A percentile compares a stretch with the other conserved stretches of the same genome.
These are phyloP conservation scores for Argentina anserina DNA, from an alignment of 306 rosid species.

Conservation along the genomic window DNA sequence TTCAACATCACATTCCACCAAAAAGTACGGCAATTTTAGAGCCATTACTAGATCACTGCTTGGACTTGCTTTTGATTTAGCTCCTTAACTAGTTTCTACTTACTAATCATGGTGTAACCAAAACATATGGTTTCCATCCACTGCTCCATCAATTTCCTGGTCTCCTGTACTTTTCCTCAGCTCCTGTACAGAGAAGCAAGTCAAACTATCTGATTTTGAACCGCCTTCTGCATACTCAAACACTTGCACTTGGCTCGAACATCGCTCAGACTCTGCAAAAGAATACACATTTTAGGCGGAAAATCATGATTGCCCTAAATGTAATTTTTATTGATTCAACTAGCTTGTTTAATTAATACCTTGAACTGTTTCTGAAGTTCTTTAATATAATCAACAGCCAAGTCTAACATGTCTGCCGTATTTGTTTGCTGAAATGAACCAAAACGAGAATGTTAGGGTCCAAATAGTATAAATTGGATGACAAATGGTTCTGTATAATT, in stretches of 20 bases:
- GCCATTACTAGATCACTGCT: neutral
- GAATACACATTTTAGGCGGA: neutral
- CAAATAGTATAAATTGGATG: neutral
- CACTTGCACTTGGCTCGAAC: conserved; percentile 78
- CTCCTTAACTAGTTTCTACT: conserved; percentile 26
- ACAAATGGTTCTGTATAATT: neutral
- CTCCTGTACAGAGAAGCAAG: conserved; percentile 25
- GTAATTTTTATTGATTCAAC: neutral
- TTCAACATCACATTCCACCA: conserved; percentile 18
- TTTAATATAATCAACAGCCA: conserved; percentile 86
- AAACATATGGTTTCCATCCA: conserved; percentile 23
- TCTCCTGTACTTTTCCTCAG: conserved; percentile 20
- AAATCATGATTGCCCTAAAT: neutral
- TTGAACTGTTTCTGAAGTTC: conserved; percentile 88
- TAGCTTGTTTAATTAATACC: conserved; percentile 40
- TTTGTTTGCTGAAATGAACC: conserved; percentile 75
- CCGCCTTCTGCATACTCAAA: conserved; percentile 41
- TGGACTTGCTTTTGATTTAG: neutral
- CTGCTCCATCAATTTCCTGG: conserved; percentile 19
- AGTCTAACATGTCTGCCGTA: conserved; percentile 98
- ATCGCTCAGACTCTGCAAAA: conserved; percentile 62
- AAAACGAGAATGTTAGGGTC: conserved; percentile 14
- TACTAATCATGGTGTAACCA: conserved; percentile 22
- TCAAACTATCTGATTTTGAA: conserved; percentile 46
- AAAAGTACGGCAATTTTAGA: conserved; percentile 15